Base-by-base conservation (phyloP, 2,329 filamentous ascomycete species). In the Chaetothyriales sp. region DNA sequence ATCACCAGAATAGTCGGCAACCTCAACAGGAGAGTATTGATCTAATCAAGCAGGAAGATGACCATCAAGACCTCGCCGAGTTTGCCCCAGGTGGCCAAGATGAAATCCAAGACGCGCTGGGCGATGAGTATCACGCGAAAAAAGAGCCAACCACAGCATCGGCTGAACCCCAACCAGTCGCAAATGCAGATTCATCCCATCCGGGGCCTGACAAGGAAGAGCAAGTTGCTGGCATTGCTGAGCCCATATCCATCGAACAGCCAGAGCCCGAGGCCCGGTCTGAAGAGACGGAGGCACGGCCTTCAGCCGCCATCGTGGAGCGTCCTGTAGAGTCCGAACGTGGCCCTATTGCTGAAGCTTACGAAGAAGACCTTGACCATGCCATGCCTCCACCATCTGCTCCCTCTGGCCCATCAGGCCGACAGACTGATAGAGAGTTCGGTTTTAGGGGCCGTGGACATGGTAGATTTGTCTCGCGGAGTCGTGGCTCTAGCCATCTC, bases 381-480 rank as follows among this genome's bases (percentile, higher is more conserved):
- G 51, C 58, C 12, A 60, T 62, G 57, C 59, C 60, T 43, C 61
- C 62, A 50, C 61, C 60, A 15, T 51, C 55, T 36, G 61, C 62
- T 43, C 61, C 66, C 4, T 61, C 60, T 32, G 65, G 62, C 42
- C 61, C 62, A 44, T 62, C 65, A 53, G 62, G 58, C 32, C 53
- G 59, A 25, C 53, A 53, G 48, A 56, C 51, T 44, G 54, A 60
- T 44, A 50, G 53, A 42, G 57, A 60, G 25, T 54, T 44, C n/a
- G 54, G 53, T 22, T 57, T 53, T 22, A 56, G 59, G 45, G 53
- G 53, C 45, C 55, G 59, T 49, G 61, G 62, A 59, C 70, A 71
- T 51, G 73, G 74, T 51, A 69, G 70, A 28, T 73, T 70, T 51
- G 53, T 57, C 18, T 53, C 55, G 54, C 61, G 66, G 50, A 68